Evolutionary conservation across 2,329 filamentous ascomycete genomes (phyloP), one percentile per base, ranked within the genome.

Genomic region (Huntiella abstrusa): DNA sequence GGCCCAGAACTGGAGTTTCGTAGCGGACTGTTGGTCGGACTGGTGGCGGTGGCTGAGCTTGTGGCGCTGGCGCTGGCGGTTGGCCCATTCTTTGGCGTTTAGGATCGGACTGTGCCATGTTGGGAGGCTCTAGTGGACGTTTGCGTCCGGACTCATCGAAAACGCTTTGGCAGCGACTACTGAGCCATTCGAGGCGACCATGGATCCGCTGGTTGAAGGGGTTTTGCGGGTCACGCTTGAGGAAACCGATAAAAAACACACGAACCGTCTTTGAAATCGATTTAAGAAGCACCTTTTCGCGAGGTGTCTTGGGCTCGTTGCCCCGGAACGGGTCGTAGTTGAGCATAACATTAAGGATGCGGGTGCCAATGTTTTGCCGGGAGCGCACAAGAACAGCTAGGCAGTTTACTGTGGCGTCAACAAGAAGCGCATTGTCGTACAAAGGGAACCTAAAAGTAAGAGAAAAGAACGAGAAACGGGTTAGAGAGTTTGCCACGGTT

Each of bases 221-320:
- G 54, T 86, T 82, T 47, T 83, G 81, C 2, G 83, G 83, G 54
- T 91, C 86, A 56, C 87, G 73, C 64, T 88, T 88, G 53, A 81
- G 68, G 45, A 94, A 67, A 61, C 95, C 87, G 45, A 87, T 72
- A 35, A 96, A 69, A 41, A 98, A 65, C 53, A 86, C 77, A 55
- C 86, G 75, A 3, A 83, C 83, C 17, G 91, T 98, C 58, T 93
- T 85, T 60, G 95, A 88, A 77, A 98, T 91, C 4, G 88, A 96
- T 61, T 80, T 85, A 51, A 93, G 72, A 55, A 88, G 75, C 50
- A 98, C 80, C 54, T 81, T 85, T 43, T 75, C 73, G 57, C 78
- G 84, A 2, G 84, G 73, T 1, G 82, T 88, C 66, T 92, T 73
- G 3, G 81, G 78, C 2, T 76, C 75, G 55, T 75, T 80, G 33